Conservation (phyloP, 371 early-diverging fungal genomes). For the Cokeromyces recurvatus region DNA sequence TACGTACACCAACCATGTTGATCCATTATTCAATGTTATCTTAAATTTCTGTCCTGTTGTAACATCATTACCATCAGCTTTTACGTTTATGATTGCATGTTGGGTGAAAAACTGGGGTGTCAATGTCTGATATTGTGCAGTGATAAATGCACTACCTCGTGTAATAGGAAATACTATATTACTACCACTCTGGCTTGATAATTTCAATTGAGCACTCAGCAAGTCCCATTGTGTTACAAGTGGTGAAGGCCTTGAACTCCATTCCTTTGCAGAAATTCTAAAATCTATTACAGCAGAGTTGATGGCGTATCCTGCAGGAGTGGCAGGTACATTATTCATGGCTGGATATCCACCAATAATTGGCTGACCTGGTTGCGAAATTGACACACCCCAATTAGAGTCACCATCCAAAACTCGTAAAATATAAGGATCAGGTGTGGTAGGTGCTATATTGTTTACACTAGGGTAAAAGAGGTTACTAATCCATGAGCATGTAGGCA, state of each 20-base stretch:
- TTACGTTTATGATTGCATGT: slow-evolving; percentile 33
- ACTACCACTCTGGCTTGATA: slow-evolving; percentile 4
- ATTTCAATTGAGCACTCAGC: slow-evolving; percentile 24
- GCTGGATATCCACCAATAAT: slow-evolving; percentile 30
- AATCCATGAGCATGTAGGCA: slow-evolving; percentile 48
- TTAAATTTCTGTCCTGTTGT: slow-evolving; percentile 33
- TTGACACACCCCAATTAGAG: slow-evolving; percentile 35
- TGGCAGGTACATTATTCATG: slow-evolving; percentile 36
- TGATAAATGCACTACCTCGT: slow-evolving; percentile 51
- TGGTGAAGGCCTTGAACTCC: slow-evolving; percentile 17
- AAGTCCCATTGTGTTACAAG: slow-evolving; percentile 33
- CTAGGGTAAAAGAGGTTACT: slow-evolving; percentile 47
- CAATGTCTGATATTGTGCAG: slow-evolving; percentile 35
- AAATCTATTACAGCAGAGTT: slow-evolving; percentile 38
- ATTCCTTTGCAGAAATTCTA: slow-evolving; percentile 34
- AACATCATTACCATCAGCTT: neutral
- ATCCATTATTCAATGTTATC: slow-evolving; percentile 32
- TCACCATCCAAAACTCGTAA: slow-evolving; percentile 41
- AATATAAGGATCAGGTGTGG: slow-evolving; percentile 43
- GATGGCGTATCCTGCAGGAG: slow-evolving; percentile 33
- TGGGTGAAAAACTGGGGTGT: slow-evolving; percentile 51
- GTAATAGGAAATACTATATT: slow-evolving; percentile 41
- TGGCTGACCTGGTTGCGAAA: slow-evolving; percentile 27
- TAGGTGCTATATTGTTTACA: slow-evolving; percentile 31
- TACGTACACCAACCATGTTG: slow-evolving; percentile 36